Evolutionary conservation across 139 green algal species (phyloP).

Genomic region (Auxenochlorella protothecoides): DNA sequence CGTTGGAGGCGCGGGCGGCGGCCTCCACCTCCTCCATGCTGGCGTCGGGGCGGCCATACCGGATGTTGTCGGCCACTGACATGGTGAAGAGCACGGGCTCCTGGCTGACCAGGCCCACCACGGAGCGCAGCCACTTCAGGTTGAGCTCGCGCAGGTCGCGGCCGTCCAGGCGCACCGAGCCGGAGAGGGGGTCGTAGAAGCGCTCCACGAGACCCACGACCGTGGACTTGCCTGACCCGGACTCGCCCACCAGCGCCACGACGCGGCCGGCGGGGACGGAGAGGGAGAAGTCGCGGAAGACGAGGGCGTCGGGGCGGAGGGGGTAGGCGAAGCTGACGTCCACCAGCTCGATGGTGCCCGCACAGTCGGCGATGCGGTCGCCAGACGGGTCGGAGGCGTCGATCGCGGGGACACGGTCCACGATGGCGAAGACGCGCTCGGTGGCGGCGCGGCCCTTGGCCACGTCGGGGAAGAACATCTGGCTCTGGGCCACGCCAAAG

Average conservation of each 20-base stretch:
- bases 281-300: constrained; percentile 63
- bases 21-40: constrained; percentile 39
- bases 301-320: constrained; percentile 20
- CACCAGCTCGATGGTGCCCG: constrained; percentile 26
- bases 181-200: constrained; percentile 66
- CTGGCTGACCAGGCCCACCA: constrained; percentile 76
- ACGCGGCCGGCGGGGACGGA: constrained; percentile 38
- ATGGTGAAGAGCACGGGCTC: constrained; percentile 80
- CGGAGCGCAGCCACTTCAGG: constrained; percentile 59
- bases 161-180: constrained; percentile 54
- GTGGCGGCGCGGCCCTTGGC: constrained; percentile 51
- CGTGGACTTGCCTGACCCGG: constrained; percentile 86
- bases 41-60: constrained; percentile 41
- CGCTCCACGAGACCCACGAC: constrained; percentile 76
- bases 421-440: constrained; percentile 57
- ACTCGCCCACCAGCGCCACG: constrained; percentile 84
- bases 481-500: constrained; percentile 40
- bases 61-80: constrained; percentile 64
- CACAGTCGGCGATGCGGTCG: neutral
- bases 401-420: constrained; percentile 64
- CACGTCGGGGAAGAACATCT: constrained; percentile 55
- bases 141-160: constrained; percentile 62
- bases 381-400: constrained; percentile 29
- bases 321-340: constrained; percentile 63
- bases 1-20: constrained; percentile 50